phyloP scores from a whole-genome alignment of 1,284 basidiomycete species.

The Athelia sp. region DNA sequence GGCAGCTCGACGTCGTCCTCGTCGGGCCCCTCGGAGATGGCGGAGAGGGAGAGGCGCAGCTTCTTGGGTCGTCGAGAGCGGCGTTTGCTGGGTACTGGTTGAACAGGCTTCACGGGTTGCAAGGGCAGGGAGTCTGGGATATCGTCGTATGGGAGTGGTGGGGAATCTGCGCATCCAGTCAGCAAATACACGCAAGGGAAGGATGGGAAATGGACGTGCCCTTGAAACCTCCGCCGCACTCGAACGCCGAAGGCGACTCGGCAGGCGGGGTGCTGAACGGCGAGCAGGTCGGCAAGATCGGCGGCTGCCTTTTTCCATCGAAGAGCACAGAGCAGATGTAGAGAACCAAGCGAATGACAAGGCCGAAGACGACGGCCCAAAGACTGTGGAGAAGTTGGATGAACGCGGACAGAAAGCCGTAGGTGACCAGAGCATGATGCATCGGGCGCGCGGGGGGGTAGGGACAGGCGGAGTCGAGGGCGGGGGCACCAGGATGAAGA shows the following conservation, averaged over 20 bases:
- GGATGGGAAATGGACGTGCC: too few species aligned
- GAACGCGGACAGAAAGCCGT: background rate
- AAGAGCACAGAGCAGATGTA: background rate
- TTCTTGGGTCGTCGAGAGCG: background rate
- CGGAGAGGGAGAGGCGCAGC: background rate
- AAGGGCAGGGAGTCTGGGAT: background rate
- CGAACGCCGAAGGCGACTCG: background rate
- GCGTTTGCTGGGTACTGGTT: background rate
- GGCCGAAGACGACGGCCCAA: background rate
- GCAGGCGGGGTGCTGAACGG: background rate
- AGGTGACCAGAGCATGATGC: background rate
- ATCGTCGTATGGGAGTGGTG: background rate
- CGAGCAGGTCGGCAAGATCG: background rate
- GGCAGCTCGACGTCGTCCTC: background rate
- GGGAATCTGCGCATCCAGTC: background rate
- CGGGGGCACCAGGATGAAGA: background rate
- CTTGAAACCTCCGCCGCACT: background rate
- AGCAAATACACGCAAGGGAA: background rate
- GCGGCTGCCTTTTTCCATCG: background rate
- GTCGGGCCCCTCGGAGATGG: background rate
- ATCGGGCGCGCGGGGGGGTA: conserved; percentile 13
- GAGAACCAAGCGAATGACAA: background rate
- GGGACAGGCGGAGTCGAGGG: conserved; percentile 12
- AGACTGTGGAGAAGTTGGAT: conserved; percentile 2
- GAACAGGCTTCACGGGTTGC: background rate